phyloP scores from a whole-genome alignment of 2,329 filamentous ascomycete species.

The Metarhizium brunneum region DNA sequence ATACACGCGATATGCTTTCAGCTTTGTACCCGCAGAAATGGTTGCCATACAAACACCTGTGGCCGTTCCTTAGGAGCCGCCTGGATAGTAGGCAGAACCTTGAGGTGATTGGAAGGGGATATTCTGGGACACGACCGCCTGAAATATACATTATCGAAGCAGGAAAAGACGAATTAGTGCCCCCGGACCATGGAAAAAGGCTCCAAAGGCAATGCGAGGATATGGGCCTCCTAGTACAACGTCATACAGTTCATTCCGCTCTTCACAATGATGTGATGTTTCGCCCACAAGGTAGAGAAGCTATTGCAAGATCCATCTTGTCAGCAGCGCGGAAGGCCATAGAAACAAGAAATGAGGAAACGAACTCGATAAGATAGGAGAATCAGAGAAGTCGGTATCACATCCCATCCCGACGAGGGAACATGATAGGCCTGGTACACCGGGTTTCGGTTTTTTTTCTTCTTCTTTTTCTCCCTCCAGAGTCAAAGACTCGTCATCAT shows the following conservation, averaged over 20 bases:
- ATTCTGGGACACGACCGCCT: constrained; percentile 16
- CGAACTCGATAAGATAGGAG: constrained; percentile 1
- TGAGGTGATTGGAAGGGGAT: constrained; percentile 24
- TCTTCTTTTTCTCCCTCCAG: too few species aligned
- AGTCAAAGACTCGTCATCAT: too few species aligned
- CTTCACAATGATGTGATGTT: constrained; percentile 49
- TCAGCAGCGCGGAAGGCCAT: constrained; percentile 10
- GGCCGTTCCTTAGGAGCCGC: constrained; percentile 62
- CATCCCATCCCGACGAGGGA: too few species aligned
- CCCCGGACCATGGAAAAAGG: constrained; percentile 35
- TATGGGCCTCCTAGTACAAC: constrained; percentile 36
- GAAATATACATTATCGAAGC: constrained; percentile 44
- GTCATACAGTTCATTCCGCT: constrained; percentile 34
- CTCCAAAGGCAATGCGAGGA: constrained; percentile 38
- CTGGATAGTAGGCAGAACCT: constrained; percentile 46
- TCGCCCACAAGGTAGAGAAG: constrained; percentile 31
- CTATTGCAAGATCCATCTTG: constrained; percentile 34
- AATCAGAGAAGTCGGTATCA: neutral
- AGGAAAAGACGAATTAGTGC: constrained; percentile 50
- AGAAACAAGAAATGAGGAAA: neutral
- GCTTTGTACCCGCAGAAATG: constrained; percentile 70
- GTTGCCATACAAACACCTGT: constrained; percentile 68
- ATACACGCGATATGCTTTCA: constrained; percentile 59
- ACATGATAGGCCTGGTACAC: too few species aligned
- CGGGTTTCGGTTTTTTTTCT: too few species aligned